Conservation (phyloP, 768 basidiomycete genomes). For the Mycena belliarum region DNA sequence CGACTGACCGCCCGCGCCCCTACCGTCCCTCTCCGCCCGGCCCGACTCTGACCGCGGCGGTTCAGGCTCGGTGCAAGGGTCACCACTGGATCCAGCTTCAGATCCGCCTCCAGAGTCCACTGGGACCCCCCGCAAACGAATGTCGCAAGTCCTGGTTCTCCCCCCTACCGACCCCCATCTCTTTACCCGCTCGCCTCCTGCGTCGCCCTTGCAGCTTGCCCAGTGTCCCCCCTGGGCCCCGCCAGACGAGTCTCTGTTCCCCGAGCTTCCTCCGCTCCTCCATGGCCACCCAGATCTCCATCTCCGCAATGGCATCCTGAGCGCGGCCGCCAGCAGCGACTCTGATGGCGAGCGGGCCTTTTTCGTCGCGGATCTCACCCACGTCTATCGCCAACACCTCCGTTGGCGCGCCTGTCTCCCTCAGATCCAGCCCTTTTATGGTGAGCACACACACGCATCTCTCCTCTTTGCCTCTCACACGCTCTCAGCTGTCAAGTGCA, state of each 20-base stretch:
- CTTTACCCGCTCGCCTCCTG: constrained; percentile 29
- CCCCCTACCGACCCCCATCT: constrained; percentile 36
- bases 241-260: constrained; percentile 48
- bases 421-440: constrained; percentile 92
- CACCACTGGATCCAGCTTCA: constrained; percentile 11
- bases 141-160: constrained; percentile 54
- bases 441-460: constrained; percentile 43
- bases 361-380: constrained; percentile 91
- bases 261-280: constrained; percentile 65
- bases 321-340: constrained; percentile 52
- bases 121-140: constrained; percentile 33
- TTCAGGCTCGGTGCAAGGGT: constrained; percentile 44
- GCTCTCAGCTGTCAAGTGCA: constrained; percentile 88
- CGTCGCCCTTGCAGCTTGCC: not conserved
- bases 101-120: not conserved
- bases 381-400: constrained; percentile 82
- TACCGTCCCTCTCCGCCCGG: constrained; percentile 60
- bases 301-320: constrained; percentile 76
- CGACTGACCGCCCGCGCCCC: constrained; percentile 26
- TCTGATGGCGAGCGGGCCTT: constrained; percentile 90
- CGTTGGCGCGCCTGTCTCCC: constrained; percentile 80
- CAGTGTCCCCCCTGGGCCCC: not conserved
- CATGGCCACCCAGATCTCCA: constrained; percentile 74
- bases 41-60: constrained; percentile 66
- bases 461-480: constrained; percentile 26